Evolutionary conservation across 1,284 basidiomycete species (phyloP).

Genomic region (Trichosporon coremiiforme): DNA sequence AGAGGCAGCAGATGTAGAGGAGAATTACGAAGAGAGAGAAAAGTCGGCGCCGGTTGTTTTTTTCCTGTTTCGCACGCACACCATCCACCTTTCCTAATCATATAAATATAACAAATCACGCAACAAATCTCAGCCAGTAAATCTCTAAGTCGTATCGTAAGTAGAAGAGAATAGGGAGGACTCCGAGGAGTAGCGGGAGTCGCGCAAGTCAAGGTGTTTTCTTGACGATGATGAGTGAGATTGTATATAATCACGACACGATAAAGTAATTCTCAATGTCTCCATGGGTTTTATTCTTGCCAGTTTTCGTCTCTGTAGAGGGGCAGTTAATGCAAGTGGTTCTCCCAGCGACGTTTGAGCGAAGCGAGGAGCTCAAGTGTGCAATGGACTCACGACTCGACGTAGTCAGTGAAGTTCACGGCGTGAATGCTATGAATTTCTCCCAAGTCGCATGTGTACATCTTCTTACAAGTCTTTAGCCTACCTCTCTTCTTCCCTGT

Average conservation of each 20-base stretch:
- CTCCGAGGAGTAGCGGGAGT: background rate
- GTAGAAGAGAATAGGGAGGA: too few species aligned
- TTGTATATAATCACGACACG: background rate
- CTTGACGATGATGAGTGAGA: background rate
- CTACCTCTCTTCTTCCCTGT: too few species aligned
- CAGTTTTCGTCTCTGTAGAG: background rate
- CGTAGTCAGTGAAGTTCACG: too few species aligned
- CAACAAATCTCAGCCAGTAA: background rate
- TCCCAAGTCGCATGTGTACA: background rate
- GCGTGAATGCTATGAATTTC: too few species aligned
- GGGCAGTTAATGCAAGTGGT: conserved; percentile 7
- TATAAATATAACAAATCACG: background rate
- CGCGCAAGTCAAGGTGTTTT: too few species aligned
- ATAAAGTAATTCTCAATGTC: background rate
- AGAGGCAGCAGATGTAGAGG: background rate
- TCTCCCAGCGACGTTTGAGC: background rate
- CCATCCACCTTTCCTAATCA: background rate
- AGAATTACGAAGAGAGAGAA: background rate
- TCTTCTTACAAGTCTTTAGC: background rate
- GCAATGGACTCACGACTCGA: too few species aligned
- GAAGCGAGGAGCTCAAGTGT: too few species aligned
- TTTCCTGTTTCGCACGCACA: background rate
- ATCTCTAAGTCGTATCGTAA: background rate
- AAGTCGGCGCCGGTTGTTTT: background rate
- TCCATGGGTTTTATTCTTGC: conserved; percentile 10